Conservation (phyloP, 1,284 basidiomycete genomes). For the Malassezia psittaci region DNA sequence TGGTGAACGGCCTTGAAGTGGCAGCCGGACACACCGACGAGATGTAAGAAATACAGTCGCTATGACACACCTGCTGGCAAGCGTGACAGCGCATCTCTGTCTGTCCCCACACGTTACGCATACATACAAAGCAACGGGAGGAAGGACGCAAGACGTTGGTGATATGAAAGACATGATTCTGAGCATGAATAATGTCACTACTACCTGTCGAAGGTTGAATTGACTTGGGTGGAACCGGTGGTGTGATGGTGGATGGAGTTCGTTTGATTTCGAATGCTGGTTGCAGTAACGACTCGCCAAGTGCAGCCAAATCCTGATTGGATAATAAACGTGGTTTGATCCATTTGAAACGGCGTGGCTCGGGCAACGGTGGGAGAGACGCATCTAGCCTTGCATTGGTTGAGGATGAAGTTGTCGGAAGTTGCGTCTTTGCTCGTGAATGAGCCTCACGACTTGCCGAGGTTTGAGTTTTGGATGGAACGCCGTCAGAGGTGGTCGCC, state of each 20-base stretch:
- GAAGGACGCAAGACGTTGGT: slow-evolving; percentile 77
- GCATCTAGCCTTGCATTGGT: slow-evolving; percentile 1
- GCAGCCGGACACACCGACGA: slow-evolving; percentile 26
- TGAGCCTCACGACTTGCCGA: background rate
- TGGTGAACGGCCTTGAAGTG: slow-evolving; percentile 20
- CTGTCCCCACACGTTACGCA: slow-evolving; percentile 96
- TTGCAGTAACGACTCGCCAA: slow-evolving; percentile 12
- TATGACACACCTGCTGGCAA: slow-evolving; percentile 37
- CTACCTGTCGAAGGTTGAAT: background rate
- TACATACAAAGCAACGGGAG: slow-evolving; percentile 76
- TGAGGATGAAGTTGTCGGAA: background rate
- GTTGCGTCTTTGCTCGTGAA: background rate
- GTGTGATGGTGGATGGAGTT: slow-evolving; percentile 4
- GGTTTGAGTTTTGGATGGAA: background rate
- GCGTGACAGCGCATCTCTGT: slow-evolving; percentile 69
- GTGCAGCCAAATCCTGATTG: background rate
- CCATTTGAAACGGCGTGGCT: slow-evolving; percentile 15
- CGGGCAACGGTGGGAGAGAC: slow-evolving; percentile 8
- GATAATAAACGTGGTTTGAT: slow-evolving; percentile 8
- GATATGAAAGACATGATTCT: slow-evolving; percentile 75
- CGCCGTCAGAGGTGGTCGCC: background rate
- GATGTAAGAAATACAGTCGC: slow-evolving; percentile 30
- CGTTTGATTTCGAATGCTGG: slow-evolving; percentile 6
- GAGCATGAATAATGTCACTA: background rate
- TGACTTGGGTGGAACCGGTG: slow-evolving; percentile 21